Evolutionary conservation across 1,284 basidiomycete genomes (phyloP).

Genomic region (Sporisorium sorghi): DNA sequence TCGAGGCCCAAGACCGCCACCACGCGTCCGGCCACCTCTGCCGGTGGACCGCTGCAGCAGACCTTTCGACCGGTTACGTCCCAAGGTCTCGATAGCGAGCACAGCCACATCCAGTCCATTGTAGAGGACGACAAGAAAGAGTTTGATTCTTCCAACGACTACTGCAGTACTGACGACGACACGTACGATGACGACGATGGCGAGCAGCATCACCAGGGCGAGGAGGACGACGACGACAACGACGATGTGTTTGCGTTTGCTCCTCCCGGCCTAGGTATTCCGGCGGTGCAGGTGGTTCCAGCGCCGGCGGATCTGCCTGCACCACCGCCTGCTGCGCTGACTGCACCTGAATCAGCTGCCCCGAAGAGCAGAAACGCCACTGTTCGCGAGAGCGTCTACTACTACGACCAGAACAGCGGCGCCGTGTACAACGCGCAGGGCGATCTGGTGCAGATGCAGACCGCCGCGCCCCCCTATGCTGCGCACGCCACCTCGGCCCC

Average conservation of each 20-base stretch:
- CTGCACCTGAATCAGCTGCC: not conserved
- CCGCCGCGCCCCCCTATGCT: not conserved
- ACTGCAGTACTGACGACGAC: slow-evolving; percentile 6
- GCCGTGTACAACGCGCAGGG: slow-evolving; percentile 30
- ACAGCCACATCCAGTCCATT: not conserved
- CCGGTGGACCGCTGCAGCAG: slow-evolving; percentile 9
- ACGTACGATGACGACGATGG: slow-evolving; percentile 1
- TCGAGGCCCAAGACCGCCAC: slow-evolving; percentile 27
- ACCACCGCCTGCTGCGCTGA: slow-evolving; percentile 4
- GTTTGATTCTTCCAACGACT: not conserved
- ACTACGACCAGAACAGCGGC: slow-evolving; percentile 33
- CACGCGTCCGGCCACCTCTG: slow-evolving; percentile 20
- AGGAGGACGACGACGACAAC: slow-evolving; percentile 35
- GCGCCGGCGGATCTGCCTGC: slow-evolving; percentile 3
- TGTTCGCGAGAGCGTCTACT: slow-evolving; percentile 26
- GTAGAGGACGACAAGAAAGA: not conserved
- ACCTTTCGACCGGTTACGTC: slow-evolving; percentile 18
- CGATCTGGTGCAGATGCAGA: slow-evolving; percentile 17
- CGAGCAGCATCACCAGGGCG: slow-evolving; percentile 15
- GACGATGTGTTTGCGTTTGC: slow-evolving; percentile 48
- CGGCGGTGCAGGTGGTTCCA: slow-evolving; percentile 21
- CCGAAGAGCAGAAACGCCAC: not conserved
- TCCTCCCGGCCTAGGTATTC: slow-evolving; percentile 24
- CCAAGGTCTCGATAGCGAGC: not conserved
- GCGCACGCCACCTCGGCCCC: not conserved